Percentiles rank a stretch among this genome's conserved stretches.
Conservation (phyloP, 371 early-diverging fungal genomes). For the Rhizopus sp. region DNA sequence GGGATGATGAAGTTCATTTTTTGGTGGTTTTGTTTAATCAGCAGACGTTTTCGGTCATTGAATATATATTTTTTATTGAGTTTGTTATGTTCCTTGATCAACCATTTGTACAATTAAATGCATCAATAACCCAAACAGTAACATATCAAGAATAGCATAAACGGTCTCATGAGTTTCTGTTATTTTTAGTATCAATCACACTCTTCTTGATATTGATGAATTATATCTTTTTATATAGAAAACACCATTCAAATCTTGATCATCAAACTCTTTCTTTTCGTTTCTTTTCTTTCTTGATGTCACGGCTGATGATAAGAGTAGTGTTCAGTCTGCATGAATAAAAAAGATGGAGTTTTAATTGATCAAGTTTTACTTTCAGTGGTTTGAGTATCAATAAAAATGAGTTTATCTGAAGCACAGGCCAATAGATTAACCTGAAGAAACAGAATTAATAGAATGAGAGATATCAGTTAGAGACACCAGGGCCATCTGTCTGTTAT, state of each 20-base stretch:
- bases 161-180: background rate
- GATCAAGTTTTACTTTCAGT: constrained; percentile 44
- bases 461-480: too few species aligned
- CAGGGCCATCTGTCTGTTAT: background rate
- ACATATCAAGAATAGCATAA: constrained; percentile 18
- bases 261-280: too few species aligned
- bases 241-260: too few species aligned
- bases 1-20: background rate
- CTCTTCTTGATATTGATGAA: constrained; percentile 42
- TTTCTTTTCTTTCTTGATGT: too few species aligned
- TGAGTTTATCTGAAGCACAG: constrained; percentile 59
- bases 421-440: constrained; percentile 58
- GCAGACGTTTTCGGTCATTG: background rate
- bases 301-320: constrained; percentile 2
- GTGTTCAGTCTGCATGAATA: constrained; percentile 41
- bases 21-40: too few species aligned
- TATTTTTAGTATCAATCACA: constrained; percentile 8
- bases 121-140: constrained; percentile 23
- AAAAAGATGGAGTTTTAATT: constrained; percentile 13
- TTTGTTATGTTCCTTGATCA: constrained; percentile 1
- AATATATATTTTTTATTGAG: background rate
- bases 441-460: background rate
- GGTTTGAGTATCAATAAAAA: constrained; percentile 56
- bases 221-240: constrained; percentile 41
- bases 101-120: constrained; percentile 31